Conservation (phyloP, 176 grass and related monocot genomes). For the Stipa capillata region DNA sequence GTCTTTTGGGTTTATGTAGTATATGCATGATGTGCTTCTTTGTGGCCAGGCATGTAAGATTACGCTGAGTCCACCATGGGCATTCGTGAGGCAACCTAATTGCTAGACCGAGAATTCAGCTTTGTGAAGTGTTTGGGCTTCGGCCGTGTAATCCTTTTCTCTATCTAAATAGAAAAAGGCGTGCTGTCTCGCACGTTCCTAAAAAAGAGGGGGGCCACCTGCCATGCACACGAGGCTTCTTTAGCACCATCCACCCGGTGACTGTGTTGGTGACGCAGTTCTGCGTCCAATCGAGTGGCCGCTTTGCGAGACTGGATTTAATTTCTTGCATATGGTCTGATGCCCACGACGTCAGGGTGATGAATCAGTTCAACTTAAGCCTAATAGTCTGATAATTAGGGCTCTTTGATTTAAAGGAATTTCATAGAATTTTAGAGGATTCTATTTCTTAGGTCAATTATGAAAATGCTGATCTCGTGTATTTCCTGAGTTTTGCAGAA, state of each 20-base stretch:
- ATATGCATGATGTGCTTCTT: conserved; percentile 23
- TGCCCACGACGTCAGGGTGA: neutral
- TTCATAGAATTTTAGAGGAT: too few relatives aligned
- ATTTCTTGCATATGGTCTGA: neutral
- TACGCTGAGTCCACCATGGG: conserved; percentile 19
- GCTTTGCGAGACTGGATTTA: neutral
- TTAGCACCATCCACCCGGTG: conserved; percentile 13
- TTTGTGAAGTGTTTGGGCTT: too few relatives aligned
- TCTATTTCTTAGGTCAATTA: neutral
- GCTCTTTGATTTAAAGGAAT: too few relatives aligned
- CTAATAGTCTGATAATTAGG: too few relatives aligned
- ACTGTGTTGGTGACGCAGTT: conserved; percentile 28
- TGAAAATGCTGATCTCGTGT: neutral
- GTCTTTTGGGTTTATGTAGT: conserved; percentile 10
- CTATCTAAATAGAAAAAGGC: too few relatives aligned
- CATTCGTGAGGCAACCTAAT: conserved; percentile 22
- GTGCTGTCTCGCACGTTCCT: too few relatives aligned
- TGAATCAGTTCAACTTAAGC: neutral
- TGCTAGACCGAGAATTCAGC: fast-evolving
- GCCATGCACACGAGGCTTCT: neutral
- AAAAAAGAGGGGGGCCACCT: neutral
- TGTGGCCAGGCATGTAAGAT: conserved; percentile 17
- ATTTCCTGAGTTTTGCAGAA: neutral
- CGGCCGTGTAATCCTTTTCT: too few relatives aligned
- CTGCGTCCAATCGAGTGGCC: conserved; percentile 4